Evolutionary conservation across 345 rosid genomes (phyloP).

Genomic region (Hibiscus syriacus): DNA sequence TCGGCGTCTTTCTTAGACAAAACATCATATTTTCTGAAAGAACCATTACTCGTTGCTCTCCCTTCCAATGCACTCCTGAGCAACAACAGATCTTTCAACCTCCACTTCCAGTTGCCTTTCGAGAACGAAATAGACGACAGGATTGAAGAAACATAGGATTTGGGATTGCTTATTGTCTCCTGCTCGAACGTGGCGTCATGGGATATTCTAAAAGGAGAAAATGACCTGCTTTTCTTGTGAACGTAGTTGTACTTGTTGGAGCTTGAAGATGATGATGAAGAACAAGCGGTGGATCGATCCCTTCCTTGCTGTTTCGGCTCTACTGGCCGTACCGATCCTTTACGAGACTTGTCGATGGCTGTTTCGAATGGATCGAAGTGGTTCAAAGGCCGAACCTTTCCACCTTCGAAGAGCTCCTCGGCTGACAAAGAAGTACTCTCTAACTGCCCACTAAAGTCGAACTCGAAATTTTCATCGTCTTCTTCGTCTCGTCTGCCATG

Average conservation of each 20-base stretch:
- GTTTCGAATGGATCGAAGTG: not conserved
- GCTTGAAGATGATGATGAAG: constrained; percentile 11
- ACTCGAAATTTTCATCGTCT: constrained; percentile 53
- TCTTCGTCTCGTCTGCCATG: not conserved
- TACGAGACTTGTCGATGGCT: not conserved
- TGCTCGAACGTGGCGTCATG: constrained; percentile 42
- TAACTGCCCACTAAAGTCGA: constrained; percentile 69
- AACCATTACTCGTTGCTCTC: constrained; percentile 43
- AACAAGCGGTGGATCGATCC: constrained; percentile 19
- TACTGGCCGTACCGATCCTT: not conserved
- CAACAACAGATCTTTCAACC: constrained; percentile 58
- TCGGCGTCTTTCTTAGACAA: constrained; percentile 43
- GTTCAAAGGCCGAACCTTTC: constrained; percentile 66
- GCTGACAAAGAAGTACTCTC: constrained; percentile 67
- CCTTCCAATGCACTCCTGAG: constrained; percentile 95
- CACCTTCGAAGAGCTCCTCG: constrained; percentile 82
- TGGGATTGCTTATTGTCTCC: constrained; percentile 25
- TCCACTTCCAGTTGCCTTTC: constrained; percentile 60
- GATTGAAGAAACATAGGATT: constrained; percentile 38
- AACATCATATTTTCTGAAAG: constrained; percentile 35
- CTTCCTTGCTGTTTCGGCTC: constrained; percentile 17
- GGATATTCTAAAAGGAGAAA: constrained; percentile 68
- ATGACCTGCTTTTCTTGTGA: constrained; percentile 65
- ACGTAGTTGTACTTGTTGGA: constrained; percentile 16
- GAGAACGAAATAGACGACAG: constrained; percentile 63